phyloP scores from a whole-genome alignment of 495 filamentous ascomycete species.

The Penicillium steckii region DNA sequence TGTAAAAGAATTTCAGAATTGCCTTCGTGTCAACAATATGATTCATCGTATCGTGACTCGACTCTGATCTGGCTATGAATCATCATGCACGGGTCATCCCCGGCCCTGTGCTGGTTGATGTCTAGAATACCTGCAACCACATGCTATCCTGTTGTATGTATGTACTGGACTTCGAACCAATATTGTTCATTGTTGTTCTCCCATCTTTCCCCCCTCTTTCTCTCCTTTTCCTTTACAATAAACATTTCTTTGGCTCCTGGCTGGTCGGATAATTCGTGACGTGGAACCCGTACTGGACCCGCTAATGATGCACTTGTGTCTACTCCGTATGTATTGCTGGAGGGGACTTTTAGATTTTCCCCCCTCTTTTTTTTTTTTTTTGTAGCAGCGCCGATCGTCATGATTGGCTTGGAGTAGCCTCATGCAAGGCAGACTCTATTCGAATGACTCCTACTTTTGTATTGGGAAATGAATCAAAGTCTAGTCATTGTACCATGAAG shows the following conservation, averaged over 20 bases:
- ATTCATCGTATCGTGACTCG: slow-evolving; percentile 21
- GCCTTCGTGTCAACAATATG: slow-evolving; percentile 21
- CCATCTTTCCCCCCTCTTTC: background rate
- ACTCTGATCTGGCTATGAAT: slow-evolving; percentile 19
- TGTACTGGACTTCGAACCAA: too few species aligned
- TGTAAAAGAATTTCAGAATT: background rate
- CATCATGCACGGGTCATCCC: slow-evolving; percentile 20
- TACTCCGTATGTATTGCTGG: too few species aligned
- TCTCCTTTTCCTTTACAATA: too few species aligned
- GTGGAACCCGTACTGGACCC: background rate
- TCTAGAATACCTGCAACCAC: background rate
- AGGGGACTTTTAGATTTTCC: background rate
- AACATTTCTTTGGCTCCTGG: background rate
- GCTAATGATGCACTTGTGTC: background rate
- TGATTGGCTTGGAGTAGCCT: background rate
- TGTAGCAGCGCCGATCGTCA: background rate
- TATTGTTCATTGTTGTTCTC: slow-evolving; percentile 2
- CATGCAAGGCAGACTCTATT: too few species aligned
- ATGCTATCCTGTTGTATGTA: too few species aligned
- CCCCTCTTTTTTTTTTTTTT: background rate
- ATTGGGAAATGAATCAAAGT: too few species aligned
- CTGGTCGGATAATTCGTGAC: background rate
- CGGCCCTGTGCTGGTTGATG: slow-evolving; percentile 8
- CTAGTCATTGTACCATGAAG: background rate
- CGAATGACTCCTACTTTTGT: too few species aligned